Base-by-base conservation (phyloP, 2,329 filamentous ascomycete genomes). In the Aspergillus thermomutatus region DNA sequence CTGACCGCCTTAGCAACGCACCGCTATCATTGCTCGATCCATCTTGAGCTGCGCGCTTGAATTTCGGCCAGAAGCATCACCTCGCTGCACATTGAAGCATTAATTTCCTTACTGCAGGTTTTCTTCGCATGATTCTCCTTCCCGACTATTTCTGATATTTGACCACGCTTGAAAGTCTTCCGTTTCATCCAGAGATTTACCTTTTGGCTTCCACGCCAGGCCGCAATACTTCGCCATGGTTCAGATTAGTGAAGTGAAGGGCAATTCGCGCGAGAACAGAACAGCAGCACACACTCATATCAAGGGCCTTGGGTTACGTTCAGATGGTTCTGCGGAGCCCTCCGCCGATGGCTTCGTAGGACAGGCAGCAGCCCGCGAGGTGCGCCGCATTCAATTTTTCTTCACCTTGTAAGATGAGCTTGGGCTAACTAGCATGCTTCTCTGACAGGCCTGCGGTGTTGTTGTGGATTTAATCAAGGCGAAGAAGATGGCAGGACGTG, bases 201-300 rank as follows among this genome's bases (percentile, higher is more conserved):
- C 28, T 17, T 40, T 57, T 66, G 64, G 62, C 67, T 69, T 60
- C 59, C 46, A 50, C 57, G 54, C 54, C 57, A 69, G 64, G 67
- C 64, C 64, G 56, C 64, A 64, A 59, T 56, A 58, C 52, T 63
- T 60, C 64, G 73, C 57, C 62, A 93, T 92, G 89, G 90, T 93
- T 68, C 88, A 92, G 75, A 92, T 94, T 77, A 95, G 90, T 80
- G 92, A 96, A 80, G 90, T 96, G 71, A 96, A 96, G 82, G 89
- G 89, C 80, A 93, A 91, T 79, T 87, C 87, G 80, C 92, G 94
- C 81, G 93, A 97, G 77, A 94, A 95, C 79, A 88, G 94, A 72
- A 99, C 94, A 49, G 93, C 94, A 60, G 90, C 93, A 66, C 94
- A 99, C 78, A 97, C 93, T 53, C 94, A 99, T 78, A 99, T 99